Conservation (phyloP, 495 filamentous ascomycete species). For the Hypoxylon intermedium region DNA sequence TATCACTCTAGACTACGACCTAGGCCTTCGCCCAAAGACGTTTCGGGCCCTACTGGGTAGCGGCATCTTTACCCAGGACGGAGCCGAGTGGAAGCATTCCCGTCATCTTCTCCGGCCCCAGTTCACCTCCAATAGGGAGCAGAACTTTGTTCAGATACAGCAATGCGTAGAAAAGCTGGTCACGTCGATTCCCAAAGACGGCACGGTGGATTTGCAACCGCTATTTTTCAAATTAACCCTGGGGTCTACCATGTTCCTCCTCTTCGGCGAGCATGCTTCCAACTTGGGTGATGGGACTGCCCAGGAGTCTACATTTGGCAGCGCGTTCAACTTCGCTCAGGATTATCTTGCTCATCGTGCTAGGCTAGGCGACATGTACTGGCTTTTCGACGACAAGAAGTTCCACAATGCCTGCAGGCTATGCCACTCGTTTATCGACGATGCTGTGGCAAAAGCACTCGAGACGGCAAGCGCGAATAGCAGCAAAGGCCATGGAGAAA, state of each 20-base stretch:
- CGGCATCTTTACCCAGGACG: constrained; percentile 74
- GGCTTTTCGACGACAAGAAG: background rate
- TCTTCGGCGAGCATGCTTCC: constrained; percentile 64
- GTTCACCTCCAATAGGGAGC: constrained; percentile 64
- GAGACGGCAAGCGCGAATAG: background rate
- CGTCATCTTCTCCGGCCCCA: constrained; percentile 66
- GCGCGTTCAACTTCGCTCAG: background rate
- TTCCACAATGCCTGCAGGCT: background rate
- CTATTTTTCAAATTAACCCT: constrained; percentile 68
- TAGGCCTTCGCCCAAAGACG: constrained; percentile 55
- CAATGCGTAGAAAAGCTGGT: constrained; percentile 60
- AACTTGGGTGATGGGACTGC: background rate
- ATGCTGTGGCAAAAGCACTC: background rate
- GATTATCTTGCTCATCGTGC: background rate
- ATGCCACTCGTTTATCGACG: background rate
- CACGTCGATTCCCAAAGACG: constrained; percentile 29
- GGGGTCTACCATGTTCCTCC: constrained; percentile 72
- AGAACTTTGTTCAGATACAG: constrained; percentile 65
- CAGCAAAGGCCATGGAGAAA: background rate
- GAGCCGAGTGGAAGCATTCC: constrained; percentile 68
- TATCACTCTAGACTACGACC: constrained; percentile 51
- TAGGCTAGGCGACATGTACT: background rate
- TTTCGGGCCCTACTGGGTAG: constrained; percentile 65
- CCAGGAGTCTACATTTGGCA: background rate
- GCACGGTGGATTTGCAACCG: constrained; percentile 61